phyloP scores from a whole-genome alignment of 306 rosid species.

The Inga leiocalycina region DNA sequence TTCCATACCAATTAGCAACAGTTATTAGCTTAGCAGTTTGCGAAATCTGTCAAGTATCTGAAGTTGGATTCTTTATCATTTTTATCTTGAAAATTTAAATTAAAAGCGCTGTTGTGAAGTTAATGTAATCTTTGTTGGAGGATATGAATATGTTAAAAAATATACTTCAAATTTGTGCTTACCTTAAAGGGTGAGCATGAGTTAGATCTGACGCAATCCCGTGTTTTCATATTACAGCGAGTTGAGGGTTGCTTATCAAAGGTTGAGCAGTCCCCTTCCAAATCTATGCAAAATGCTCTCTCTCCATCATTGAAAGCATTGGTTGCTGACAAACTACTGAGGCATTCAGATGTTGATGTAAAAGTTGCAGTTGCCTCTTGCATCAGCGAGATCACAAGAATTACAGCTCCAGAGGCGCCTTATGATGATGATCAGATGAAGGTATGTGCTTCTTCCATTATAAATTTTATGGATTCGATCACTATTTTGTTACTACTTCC shows the following conservation, averaged over 20 bases:
- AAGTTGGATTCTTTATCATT: conserved; percentile 1
- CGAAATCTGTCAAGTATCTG: conserved; percentile 13
- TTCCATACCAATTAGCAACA: neutral
- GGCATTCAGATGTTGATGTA: conserved; percentile 75
- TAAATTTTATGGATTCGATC: neutral
- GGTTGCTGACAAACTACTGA: conserved; percentile 58
- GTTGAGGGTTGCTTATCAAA: conserved; percentile 60
- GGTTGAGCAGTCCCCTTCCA: conserved; percentile 86
- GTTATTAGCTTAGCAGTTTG: neutral
- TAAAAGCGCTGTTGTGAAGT: neutral
- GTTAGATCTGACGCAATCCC: conserved; percentile 10
- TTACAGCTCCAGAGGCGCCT: conserved; percentile 96
- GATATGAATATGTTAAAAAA: neutral
- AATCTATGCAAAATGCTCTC: conserved; percentile 75
- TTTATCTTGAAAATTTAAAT: neutral
- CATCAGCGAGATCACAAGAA: conserved; percentile 92
- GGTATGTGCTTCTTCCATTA: conserved; percentile 42
- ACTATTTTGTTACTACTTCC: neutral
- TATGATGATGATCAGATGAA: conserved; percentile 93
- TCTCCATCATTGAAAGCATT: conserved; percentile 74
- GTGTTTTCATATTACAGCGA: conserved; percentile 48
- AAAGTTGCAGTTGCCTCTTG: conserved; percentile 89
- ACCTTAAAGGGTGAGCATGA: neutral
- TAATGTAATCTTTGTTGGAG: neutral
- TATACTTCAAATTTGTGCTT: neutral